These are phyloP conservation scores for Eucalyptus tenuipes DNA, from an alignment of 345 rosid genomes.

Conservation along the genomic window DNA sequence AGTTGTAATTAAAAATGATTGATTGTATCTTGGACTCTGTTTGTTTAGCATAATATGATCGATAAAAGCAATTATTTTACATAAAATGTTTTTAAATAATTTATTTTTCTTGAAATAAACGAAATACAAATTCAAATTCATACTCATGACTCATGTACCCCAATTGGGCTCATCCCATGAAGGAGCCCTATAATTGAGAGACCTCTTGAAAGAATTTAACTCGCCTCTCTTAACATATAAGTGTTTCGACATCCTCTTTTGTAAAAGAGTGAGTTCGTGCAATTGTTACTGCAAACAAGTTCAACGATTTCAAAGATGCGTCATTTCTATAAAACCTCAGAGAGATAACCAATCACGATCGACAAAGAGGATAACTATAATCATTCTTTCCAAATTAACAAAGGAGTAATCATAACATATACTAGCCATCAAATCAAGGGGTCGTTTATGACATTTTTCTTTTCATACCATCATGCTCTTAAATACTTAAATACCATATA, in stretches of 20 bases:
- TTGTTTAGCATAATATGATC: accelerated
- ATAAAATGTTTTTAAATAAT: background rate
- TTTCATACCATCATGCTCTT: background rate
- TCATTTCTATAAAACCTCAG: no score
- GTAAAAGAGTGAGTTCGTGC: accelerated
- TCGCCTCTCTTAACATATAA: background rate
- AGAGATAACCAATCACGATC: no score
- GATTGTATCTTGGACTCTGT: background rate
- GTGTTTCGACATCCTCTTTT: no score
- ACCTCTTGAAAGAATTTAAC: background rate
- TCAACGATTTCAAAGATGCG: background rate
- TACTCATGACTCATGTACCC: accelerated
- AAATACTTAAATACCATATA: background rate
- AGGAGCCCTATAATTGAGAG: background rate
- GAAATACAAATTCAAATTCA: background rate
- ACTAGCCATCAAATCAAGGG: background rate
- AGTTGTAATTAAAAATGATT: background rate
- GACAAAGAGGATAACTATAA: accelerated
- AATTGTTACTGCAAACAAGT: background rate
- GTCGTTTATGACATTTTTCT: accelerated
- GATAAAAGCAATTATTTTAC: accelerated
- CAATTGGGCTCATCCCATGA: background rate
- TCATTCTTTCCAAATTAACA: background rate
- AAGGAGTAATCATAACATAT: accelerated
- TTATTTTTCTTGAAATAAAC: accelerated